A percentile compares a stretch with the other conserved stretches of the same genome.
These are phyloP conservation scores for Rhinocladiella similis DNA, from an alignment of 2,329 filamentous ascomycete species.

Conservation along the genomic window DNA sequence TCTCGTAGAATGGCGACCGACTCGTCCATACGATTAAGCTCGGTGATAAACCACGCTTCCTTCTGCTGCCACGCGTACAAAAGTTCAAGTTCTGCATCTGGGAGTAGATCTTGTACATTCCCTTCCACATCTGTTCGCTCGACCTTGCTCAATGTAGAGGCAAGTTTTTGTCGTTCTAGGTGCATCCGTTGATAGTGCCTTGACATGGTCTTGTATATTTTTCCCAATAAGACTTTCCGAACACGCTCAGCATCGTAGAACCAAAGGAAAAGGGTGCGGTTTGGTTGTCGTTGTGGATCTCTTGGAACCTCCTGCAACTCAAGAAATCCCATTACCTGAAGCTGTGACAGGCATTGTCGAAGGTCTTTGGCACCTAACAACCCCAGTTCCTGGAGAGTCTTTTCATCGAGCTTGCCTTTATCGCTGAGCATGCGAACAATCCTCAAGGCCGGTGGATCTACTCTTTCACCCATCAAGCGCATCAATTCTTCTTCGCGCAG, in stretches of 20 bases:
- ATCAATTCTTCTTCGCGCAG: slow-evolving; percentile 79
- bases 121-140: slow-evolving; percentile 84
- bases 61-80: slow-evolving; percentile 63
- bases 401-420: slow-evolving; percentile 94
- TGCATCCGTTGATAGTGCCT: slow-evolving; percentile 78
- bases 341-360: slow-evolving; percentile 76
- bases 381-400: slow-evolving; percentile 75
- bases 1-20: slow-evolving; percentile 81
- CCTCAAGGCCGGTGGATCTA: slow-evolving; percentile 52
- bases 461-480: slow-evolving; percentile 54
- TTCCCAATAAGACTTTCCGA: slow-evolving; percentile 69
- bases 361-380: slow-evolving; percentile 85
- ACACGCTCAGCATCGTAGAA: slow-evolving; percentile 80
- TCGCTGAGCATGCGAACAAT: slow-evolving; percentile 80
- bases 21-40: slow-evolving; percentile 80
- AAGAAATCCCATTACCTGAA: slow-evolving; percentile 83
- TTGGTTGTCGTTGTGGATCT: slow-evolving; percentile 77
- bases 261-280: slow-evolving; percentile 86
- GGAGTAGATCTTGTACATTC: slow-evolving; percentile 77
- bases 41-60: slow-evolving; percentile 72
- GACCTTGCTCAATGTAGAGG: slow-evolving; percentile 74
- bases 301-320: slow-evolving; percentile 93
- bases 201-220: slow-evolving; percentile 86
- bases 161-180: slow-evolving; percentile 70
- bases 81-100: slow-evolving; percentile 68